These are phyloP conservation scores for Phytophthora pinifolia DNA, from an alignment of 352 stramenopile genomes.

Conservation along the genomic window DNA sequence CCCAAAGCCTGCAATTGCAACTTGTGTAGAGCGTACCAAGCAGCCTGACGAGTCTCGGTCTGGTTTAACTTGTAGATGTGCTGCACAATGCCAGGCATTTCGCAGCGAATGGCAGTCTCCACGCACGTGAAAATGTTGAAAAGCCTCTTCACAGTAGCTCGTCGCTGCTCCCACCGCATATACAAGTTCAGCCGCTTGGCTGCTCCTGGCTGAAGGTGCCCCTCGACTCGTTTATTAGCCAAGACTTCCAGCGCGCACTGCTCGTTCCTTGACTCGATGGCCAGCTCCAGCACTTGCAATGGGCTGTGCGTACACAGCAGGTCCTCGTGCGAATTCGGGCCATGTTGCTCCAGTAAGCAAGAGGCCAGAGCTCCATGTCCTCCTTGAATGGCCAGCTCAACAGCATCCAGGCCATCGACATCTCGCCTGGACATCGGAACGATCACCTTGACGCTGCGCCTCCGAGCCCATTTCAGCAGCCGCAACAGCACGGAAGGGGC, in stretches of 20 bases:
- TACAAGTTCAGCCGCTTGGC: slow-evolving; percentile 9
- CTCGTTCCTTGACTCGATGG: slow-evolving; percentile 14
- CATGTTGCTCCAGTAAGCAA: slow-evolving; percentile 2
- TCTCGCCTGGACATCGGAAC: slow-evolving; percentile 6
- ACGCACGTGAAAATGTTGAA: slow-evolving; percentile 24
- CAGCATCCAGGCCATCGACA: slow-evolving; percentile 5
- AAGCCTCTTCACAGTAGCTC: slow-evolving; percentile 4
- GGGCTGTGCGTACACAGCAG: slow-evolving; percentile 12
- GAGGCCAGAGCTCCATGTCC: slow-evolving; percentile 8
- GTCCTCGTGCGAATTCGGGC: not conserved
- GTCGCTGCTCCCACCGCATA: slow-evolving; percentile 12
- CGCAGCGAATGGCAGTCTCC: slow-evolving; percentile 6
- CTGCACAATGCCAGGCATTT: slow-evolving; percentile 4
- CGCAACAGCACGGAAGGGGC: slow-evolving; percentile 11
- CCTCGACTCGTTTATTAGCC: slow-evolving; percentile 13
- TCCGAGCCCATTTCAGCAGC: slow-evolving; percentile 13
- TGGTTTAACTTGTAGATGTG: slow-evolving; percentile 17
- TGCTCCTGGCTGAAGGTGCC: slow-evolving; percentile 7
- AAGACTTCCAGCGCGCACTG: not conserved
- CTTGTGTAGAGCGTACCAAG: slow-evolving; percentile 13
- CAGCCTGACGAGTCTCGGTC: slow-evolving; percentile 10
- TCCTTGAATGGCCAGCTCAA: slow-evolving; percentile 6
- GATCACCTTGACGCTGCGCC: slow-evolving; percentile 7
- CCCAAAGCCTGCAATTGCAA: not conserved
- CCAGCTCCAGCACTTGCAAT: slow-evolving; percentile 13